A percentile compares a stretch with the other conserved stretches of the same genome.
These are phyloP conservation scores for Erodium maritimum DNA, from an alignment of 345 rosid genomes.

Conservation along the genomic window DNA sequence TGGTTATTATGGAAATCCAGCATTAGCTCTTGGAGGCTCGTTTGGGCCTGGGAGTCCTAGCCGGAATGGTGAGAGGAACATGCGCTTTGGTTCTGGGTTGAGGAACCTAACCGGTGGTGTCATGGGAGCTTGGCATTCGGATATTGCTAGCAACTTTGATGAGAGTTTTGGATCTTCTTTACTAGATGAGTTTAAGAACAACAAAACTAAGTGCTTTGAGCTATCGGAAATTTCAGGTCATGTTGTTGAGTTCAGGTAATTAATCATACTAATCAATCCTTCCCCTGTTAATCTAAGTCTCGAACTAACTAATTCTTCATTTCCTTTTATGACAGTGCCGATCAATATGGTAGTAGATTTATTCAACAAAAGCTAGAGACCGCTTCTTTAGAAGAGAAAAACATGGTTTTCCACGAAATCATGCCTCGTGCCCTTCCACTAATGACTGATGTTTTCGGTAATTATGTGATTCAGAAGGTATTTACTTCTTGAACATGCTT, in stretches of 20 bases:
- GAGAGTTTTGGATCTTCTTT: slow-evolving; percentile 46
- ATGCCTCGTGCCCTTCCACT: slow-evolving; percentile 73
- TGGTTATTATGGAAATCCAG: slow-evolving; percentile 37
- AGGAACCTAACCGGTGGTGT: slow-evolving; percentile 39
- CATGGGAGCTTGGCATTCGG: slow-evolving; percentile 51
- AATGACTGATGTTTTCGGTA: slow-evolving; percentile 96
- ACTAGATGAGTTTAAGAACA: slow-evolving; percentile 59
- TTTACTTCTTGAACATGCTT: neutral
- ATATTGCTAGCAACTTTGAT: slow-evolving; percentile 28
- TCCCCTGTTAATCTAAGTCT: neutral
- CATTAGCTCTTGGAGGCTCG: slow-evolving; percentile 37
- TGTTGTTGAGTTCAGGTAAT: slow-evolving; percentile 73
- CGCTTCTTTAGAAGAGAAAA: slow-evolving; percentile 70
- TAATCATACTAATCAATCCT: slow-evolving; percentile 2
- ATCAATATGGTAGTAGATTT: slow-evolving; percentile 93
- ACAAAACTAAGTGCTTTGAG: slow-evolving; percentile 62
- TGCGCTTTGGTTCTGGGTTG: slow-evolving; percentile 38
- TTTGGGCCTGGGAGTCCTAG: slow-evolving; percentile 38
- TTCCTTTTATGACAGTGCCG: slow-evolving; percentile 40
- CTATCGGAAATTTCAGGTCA: slow-evolving; percentile 54
- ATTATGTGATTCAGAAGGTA: slow-evolving; percentile 96
- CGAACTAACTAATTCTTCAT: neutral
- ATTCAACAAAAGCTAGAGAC: slow-evolving; percentile 96
- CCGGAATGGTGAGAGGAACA: slow-evolving; percentile 33
- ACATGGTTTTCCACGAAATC: slow-evolving; percentile 81